Evolutionary conservation across 164 flowering plant genomes (phyloP), one percentile per base, ranked within the genome.

Genomic region (Stephania cephalantha): DNA sequence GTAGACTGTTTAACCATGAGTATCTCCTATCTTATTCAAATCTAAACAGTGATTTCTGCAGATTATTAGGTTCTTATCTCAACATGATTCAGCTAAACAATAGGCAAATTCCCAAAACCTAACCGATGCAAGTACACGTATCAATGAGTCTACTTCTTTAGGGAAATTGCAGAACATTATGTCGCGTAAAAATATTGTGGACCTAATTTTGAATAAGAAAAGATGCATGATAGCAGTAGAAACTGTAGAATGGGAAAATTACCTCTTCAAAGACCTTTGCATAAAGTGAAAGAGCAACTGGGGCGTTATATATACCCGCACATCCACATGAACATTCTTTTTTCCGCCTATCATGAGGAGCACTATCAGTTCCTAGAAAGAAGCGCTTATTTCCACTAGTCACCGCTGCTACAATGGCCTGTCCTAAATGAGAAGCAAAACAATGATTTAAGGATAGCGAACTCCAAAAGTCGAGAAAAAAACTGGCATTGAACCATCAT

Each of bases 281-380:
- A 77, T 92, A 96, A 15, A 90, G 79, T 68, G 98, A 85, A 71
- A 96, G 76, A 29, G 99, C 97, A 70, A 93, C 92, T 30, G 97
- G 94, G 22, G 99, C 88, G 82, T 83, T 96, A 77, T 86, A 96
- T 76, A 94, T 89, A 66, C 98, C 99, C 50, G 99, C 99, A 86
- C 98, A 96, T 71, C 99, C 98, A 80, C 95, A 94, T 42, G 97
- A 64, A 72, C 88, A 79, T 83, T 96, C 99, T 78, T 96, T 96
- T 25, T 79, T 83, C 70, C 74, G 74, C 82, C 86, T 88, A 78
- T 94, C 99, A 82, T 96, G 99, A 46, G 99, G 99, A 76, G 98
- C 99, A 84, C 98, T 96, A 80, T 96, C 99, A 78, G 99, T 96
- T 77, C 98, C 99, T 55, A 92, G 94, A 80, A 96, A 96, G 77